A percentile compares a stretch with the other conserved stretches of the same genome.
Evolutionary conservation across 164 flowering plant species (phyloP).

Genomic region (Liquidambar formosana): DNA sequence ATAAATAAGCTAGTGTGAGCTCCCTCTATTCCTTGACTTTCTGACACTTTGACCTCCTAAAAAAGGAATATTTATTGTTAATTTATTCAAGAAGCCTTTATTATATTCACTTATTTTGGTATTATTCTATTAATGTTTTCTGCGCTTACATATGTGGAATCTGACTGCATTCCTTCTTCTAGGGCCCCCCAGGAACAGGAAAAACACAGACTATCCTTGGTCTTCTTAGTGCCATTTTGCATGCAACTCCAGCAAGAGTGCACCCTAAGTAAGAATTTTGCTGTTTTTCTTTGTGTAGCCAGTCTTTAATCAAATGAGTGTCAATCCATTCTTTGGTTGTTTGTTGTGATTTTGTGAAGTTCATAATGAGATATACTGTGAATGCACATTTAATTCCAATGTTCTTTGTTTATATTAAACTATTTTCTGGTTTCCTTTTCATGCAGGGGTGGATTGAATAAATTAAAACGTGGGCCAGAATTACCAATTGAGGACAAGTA

Average conservation of each 20-base stretch:
- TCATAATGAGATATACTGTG: background rate
- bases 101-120: background rate
- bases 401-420: background rate
- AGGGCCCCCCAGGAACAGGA: conserved; percentile 99
- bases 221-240: conserved; percentile 91
- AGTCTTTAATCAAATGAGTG: background rate
- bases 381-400: background rate
- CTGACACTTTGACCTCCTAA: no score
- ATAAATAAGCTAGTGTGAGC: no score
- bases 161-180: conserved; percentile 25
- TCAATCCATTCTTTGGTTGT: background rate
- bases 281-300: background rate
- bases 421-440: conserved; percentile 1
- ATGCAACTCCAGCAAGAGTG: conserved; percentile 81
- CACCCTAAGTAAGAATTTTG: conserved; percentile 53
- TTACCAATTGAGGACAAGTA: conserved; percentile 67
- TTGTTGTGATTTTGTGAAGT: background rate
- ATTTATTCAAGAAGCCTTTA: background rate
- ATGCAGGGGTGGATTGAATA: conserved; percentile 51
- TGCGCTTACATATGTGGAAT: background rate
- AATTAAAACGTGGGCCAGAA: conserved; percentile 48
- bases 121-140: background rate
- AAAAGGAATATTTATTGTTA: background rate
- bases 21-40: no score
- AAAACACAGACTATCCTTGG: conserved; percentile 98